Conservation (phyloP, 345 rosid genomes). For the Sonneratia caseolaris region DNA sequence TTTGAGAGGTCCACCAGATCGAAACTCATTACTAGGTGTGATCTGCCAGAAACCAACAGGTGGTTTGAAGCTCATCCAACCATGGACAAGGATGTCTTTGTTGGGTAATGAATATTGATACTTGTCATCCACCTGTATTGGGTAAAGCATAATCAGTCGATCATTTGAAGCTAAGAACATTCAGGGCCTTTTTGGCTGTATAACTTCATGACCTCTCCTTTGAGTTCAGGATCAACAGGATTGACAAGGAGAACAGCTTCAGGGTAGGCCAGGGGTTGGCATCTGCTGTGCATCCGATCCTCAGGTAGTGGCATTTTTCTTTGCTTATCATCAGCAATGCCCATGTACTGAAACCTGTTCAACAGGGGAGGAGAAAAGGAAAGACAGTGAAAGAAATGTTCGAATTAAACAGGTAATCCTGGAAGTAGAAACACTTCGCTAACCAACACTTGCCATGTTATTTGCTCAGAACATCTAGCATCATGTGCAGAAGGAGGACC, state of each 20-base stretch:
- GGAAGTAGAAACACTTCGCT: neutral
- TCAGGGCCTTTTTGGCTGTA: neutral
- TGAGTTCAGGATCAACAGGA: conserved; percentile 54
- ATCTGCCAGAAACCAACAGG: conserved; percentile 97
- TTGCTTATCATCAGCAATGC: conserved; percentile 75
- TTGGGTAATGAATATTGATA: conserved; percentile 89
- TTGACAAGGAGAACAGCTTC: conserved; percentile 74
- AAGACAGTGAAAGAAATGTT: neutral
- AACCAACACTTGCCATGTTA: neutral
- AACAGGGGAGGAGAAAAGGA: neutral
- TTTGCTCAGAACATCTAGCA: neutral
- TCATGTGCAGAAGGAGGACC: neutral
- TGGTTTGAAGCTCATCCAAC: conserved; percentile 78
- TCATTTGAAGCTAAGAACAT: neutral
- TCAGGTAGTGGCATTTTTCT: conserved; percentile 88
- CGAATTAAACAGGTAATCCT: neutral
- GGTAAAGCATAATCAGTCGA: neutral
- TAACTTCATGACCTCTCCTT: conserved; percentile 53
- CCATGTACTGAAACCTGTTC: conserved; percentile 84
- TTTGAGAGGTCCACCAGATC: conserved; percentile 89
- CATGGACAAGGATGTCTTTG: conserved; percentile 73
- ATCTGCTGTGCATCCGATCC: conserved; percentile 50
- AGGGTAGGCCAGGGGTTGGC: conserved; percentile 65
- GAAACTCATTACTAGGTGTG: conserved; percentile 84
- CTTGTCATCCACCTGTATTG: conserved; percentile 82